Evolutionary conservation across 257 asterid species (phyloP), one percentile per base, ranked within the genome.

Genomic region (Parsonsia alboflavescens): DNA sequence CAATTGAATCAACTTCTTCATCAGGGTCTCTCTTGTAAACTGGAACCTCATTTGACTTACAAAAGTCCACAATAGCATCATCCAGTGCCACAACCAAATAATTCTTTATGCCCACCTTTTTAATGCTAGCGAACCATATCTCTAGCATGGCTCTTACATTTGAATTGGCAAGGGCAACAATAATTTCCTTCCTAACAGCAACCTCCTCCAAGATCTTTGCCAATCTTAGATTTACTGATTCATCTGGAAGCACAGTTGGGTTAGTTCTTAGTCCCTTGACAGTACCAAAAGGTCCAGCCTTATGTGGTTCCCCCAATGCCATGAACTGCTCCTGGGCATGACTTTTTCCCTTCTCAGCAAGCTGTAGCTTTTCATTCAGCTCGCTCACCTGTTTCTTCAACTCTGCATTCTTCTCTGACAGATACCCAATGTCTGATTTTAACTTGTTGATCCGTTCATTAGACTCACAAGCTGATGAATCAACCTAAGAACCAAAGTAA

Each of bases 141-240:
- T 89, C 86, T 30, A 91, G 88, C 94, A 83, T 88, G 16, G 67
- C 7, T 66, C 79, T 87, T 21, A 91, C 97, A 75, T 89, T 88
- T 0, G 96, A 85, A 85, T 89, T 91, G 72, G 97, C 97, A 64
- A 91, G 81, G 68, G 93, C 92, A 72, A 91, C 96, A 73, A 91
- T 88, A 28, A 91, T 72, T 86, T 91, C 97, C 77, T 83, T 89
- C 2, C 81, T 67, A 8, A 85, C 85, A 26, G 96, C 89, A 82
- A 91, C 77, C 81, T 83, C 79, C 7, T 85, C 67, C 77, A 91
- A 81, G 80, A 89, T 80, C 77, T 85, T 88, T 22, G 92, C 87
- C 28, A 91, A 90, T 65, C 96, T 83, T 5, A 95, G 95, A 83
- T 91, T 91, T 57, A 87, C 89, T 16, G 82, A 85, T 56, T 89